Conservation (phyloP, 495 filamentous ascomycete species). For the Hyaloscypha bicolor region DNA sequence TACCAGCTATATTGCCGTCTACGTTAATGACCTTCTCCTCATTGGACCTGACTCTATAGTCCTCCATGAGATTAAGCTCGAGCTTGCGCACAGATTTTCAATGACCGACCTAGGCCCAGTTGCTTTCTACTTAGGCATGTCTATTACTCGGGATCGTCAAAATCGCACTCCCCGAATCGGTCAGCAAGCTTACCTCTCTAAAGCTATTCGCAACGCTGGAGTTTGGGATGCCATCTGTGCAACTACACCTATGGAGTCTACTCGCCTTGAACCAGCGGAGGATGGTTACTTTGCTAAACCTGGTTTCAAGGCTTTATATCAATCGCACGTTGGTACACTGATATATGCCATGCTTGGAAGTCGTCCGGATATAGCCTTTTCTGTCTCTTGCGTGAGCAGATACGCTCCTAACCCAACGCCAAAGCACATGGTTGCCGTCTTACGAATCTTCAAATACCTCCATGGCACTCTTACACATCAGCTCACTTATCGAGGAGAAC, state of each 20-base stretch:
- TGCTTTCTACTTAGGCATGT: neutral
- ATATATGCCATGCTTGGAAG: neutral
- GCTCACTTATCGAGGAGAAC: neutral
- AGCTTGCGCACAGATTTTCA: neutral
- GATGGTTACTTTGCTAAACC: neutral
- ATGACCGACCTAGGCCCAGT: neutral
- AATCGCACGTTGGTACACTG: neutral
- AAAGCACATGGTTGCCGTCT: neutral
- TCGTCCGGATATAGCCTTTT: conserved; percentile 1
- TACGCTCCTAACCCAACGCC: neutral
- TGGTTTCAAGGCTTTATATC: neutral
- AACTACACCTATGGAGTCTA: neutral
- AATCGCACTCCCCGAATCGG: neutral
- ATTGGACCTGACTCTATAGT: too few relatives aligned
- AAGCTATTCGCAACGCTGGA: neutral
- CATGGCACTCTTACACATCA: too few relatives aligned
- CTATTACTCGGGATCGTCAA: neutral
- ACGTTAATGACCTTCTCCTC: neutral
- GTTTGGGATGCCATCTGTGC: neutral
- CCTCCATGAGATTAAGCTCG: neutral
- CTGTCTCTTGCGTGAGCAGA: neutral
- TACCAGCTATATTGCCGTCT: neutral
- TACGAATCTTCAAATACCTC: neutral
- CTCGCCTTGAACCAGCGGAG: neutral
- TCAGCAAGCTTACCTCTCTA: neutral